Conservation (phyloP, 805 yeast species). For the Cyberlindnera bimundalis region DNA sequence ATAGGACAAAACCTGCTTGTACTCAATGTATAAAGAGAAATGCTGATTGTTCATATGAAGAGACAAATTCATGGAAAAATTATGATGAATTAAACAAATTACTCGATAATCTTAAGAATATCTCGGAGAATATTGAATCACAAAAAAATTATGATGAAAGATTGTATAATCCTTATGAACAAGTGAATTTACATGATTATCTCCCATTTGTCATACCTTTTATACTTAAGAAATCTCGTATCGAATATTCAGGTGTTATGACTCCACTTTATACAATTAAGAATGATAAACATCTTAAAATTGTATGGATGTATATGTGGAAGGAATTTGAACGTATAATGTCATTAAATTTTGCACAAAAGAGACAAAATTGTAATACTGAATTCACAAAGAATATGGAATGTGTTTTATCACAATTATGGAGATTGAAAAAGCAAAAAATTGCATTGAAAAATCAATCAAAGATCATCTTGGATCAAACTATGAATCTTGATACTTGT, state of each 20-base stretch:
- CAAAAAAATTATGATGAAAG: no score
- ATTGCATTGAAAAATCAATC: conserved; percentile 2
- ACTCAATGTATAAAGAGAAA: conserved; percentile 51
- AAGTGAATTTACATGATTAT: conserved; percentile 40
- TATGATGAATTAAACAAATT: neutral
- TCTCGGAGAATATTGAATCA: no score
- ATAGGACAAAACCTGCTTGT: conserved; percentile 49
- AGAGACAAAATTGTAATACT: neutral
- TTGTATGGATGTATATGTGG: conserved; percentile 32
- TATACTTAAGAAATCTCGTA: conserved; percentile 36
- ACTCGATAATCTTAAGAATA: neutral
- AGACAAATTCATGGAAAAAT: neutral
- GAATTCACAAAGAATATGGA: neutral
- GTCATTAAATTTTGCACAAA: neutral
- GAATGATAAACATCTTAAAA: conserved; percentile 40
- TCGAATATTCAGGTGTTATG: conserved; percentile 49
- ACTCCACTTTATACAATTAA: conserved; percentile 45
- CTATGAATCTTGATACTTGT: conserved; percentile 5
- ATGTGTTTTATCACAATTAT: conserved; percentile 1
- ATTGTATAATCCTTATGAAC: conserved; percentile 30
- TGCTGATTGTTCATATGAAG: conserved; percentile 51
- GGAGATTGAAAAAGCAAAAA: conserved; percentile 16
- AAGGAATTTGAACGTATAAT: conserved; percentile 7
- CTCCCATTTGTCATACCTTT: conserved; percentile 32
- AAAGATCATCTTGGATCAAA: neutral